Conservation (phyloP, 2,329 filamentous ascomycete species). For the Bipolaris sorokiniana region DNA sequence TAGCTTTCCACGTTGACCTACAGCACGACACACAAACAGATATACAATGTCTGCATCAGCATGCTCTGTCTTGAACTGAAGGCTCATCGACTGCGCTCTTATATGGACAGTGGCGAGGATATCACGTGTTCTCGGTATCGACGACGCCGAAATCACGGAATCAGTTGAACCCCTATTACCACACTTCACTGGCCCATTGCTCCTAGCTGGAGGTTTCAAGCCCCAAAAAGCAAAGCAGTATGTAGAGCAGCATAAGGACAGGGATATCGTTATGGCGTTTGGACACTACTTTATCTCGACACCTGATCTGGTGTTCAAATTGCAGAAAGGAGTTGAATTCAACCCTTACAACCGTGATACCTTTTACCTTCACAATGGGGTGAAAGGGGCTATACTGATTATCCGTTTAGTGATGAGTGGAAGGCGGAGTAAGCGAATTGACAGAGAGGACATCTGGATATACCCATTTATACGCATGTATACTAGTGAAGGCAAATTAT, state of each 20-base stretch:
- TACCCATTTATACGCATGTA: neutral
- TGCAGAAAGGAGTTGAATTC: slow-evolving; percentile 53
- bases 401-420: slow-evolving; percentile 33
- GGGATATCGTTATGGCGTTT: slow-evolving; percentile 56
- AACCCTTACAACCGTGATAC: slow-evolving; percentile 54
- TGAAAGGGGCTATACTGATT: slow-evolving; percentile 52
- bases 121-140: slow-evolving; percentile 55
- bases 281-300: slow-evolving; percentile 58
- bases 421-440: too few species aligned
- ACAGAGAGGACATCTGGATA: too few species aligned
- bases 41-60: too few species aligned
- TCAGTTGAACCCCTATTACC: slow-evolving; percentile 34
- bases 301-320: slow-evolving; percentile 56
- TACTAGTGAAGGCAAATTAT: too few species aligned
- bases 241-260: slow-evolving; percentile 52
- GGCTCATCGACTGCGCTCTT: too few species aligned
- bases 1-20: too few species aligned
- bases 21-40: too few species aligned
- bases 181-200: slow-evolving; percentile 39
- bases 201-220: slow-evolving; percentile 53
- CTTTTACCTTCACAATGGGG: slow-evolving; percentile 50
- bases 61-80: too few species aligned
- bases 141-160: slow-evolving; percentile 33
- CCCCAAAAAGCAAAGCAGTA: slow-evolving; percentile 47
- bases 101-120: too few species aligned